Evolutionary conservation across 1,284 basidiomycete species (phyloP).

Genomic region (Coriolopsis trogii): DNA sequence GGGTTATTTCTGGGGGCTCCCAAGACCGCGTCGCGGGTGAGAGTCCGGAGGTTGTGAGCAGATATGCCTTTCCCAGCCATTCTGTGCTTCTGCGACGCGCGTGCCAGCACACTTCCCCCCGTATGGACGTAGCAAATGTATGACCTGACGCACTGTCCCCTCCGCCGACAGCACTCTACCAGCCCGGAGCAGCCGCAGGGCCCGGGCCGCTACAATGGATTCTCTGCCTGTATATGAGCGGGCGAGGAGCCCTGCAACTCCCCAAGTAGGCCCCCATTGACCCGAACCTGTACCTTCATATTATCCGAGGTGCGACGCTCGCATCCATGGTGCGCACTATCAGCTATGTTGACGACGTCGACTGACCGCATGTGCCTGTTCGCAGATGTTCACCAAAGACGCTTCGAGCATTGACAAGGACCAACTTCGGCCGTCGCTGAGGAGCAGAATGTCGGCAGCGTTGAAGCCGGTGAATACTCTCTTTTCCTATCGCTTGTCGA

Average conservation of each 20-base stretch:
- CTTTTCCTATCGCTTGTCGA: conserved; percentile 4
- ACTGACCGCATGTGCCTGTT: conserved; percentile 18
- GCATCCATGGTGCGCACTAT: conserved; percentile 27
- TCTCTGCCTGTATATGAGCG: conserved; percentile 28
- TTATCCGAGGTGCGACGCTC: conserved; percentile 33
- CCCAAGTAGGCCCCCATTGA: conserved; percentile 28
- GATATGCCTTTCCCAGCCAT: conserved; percentile 19
- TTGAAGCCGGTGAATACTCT: conserved; percentile 29
- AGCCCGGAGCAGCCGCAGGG: conserved; percentile 22
- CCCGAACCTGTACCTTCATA: conserved; percentile 34
- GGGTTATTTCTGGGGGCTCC: conserved; percentile 9
- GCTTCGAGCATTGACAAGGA: conserved; percentile 27
- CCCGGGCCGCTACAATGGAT: conserved; percentile 22
- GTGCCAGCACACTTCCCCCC: conserved; percentile 11
- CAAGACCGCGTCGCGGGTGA: conserved; percentile 12
- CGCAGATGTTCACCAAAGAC: conserved; percentile 20
- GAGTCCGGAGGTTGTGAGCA: conserved; percentile 6
- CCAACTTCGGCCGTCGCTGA: conserved; percentile 30
- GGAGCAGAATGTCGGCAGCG: conserved; percentile 26
- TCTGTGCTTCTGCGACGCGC: conserved; percentile 12
- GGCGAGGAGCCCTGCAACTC: conserved; percentile 8
- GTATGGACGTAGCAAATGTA: conserved; percentile 8
- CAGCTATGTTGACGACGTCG: conserved; percentile 20
- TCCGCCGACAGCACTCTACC: conserved; percentile 12
- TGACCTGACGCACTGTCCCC: conserved; percentile 6